Evolutionary conservation across 1,284 basidiomycete species (phyloP).

Genomic region (Puccinia horiana): DNA sequence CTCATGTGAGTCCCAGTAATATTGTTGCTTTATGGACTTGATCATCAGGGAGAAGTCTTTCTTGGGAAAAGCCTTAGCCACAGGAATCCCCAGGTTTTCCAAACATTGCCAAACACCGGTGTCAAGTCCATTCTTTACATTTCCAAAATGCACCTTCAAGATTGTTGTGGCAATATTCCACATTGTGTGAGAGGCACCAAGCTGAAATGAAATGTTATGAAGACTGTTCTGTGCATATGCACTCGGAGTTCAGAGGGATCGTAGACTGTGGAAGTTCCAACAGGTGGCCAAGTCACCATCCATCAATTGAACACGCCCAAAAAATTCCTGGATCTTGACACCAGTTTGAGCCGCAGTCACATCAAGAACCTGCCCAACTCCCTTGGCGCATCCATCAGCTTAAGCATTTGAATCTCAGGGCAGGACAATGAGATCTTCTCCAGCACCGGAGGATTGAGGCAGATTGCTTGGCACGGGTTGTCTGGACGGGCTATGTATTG

Average conservation of each 20-base stretch:
- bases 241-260: not conserved
- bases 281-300: conserved; percentile 7
- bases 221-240: not conserved
- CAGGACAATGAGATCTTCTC: not conserved
- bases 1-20: not conserved
- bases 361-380: conserved; percentile 2
- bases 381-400: conserved; percentile 28
- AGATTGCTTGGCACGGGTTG: not conserved
- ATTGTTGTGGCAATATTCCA: conserved; percentile 14
- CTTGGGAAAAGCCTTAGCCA: not conserved
- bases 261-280: not conserved
- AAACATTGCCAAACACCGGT: conserved; percentile 12
- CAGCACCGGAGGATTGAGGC: not conserved
- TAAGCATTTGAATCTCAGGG: conserved; percentile 1
- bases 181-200: conserved; percentile 19
- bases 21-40: conserved; percentile 5
- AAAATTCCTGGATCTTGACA: not conserved
- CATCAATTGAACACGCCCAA: not conserved
- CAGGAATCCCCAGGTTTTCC: not conserved
- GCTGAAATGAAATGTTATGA: not conserved
- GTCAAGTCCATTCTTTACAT: not conserved
- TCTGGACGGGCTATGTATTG: not conserved
- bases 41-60: conserved; percentile 4
- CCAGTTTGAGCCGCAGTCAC: not conserved
- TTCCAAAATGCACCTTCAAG: not conserved